A percentile compares a stretch with the other conserved stretches of the same genome.
Evolutionary conservation across 768 basidiomycete genomes (phyloP).

Genomic region (Tylopilus sp.): DNA sequence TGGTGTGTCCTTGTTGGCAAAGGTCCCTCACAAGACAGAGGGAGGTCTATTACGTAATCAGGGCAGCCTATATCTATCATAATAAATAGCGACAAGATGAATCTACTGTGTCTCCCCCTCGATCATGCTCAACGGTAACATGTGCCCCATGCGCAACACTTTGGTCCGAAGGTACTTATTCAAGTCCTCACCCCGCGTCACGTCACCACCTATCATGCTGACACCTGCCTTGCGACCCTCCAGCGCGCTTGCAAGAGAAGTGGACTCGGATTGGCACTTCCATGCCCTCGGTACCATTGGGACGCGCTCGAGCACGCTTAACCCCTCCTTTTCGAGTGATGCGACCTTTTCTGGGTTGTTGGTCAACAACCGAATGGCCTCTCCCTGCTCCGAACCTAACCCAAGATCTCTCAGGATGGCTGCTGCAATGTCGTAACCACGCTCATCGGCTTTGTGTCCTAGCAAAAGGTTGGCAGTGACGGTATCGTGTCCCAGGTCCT

Average conservation of each 20-base stretch:
- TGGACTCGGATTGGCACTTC: slow-evolving; percentile 35
- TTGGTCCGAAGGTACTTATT: slow-evolving; percentile 96
- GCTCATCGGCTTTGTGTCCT: slow-evolving; percentile 91
- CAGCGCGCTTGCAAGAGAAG: not conserved
- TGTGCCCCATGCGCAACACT: slow-evolving; percentile 95
- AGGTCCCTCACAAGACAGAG: not conserved
- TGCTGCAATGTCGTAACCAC: slow-evolving; percentile 87
- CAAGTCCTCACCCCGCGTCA: slow-evolving; percentile 77
- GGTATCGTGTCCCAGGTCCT: slow-evolving; percentile 98
- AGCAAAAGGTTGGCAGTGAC: slow-evolving; percentile 95
- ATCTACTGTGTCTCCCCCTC: slow-evolving; percentile 6
- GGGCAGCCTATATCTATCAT: too few relatives aligned
- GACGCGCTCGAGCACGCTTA: slow-evolving; percentile 79
- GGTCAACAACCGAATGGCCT: slow-evolving; percentile 78
- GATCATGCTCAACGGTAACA: slow-evolving; percentile 53
- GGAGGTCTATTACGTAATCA: not conserved
- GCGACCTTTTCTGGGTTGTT: slow-evolving; percentile 98
- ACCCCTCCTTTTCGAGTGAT: slow-evolving; percentile 78
- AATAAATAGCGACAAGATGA: not conserved
- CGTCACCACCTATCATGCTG: slow-evolving; percentile 77
- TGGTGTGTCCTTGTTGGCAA: too few relatives aligned
- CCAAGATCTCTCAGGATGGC: slow-evolving; percentile 89
- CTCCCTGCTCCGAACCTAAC: slow-evolving; percentile 53
- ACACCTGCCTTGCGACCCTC: slow-evolving; percentile 53
- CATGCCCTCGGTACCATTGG: slow-evolving; percentile 95